phyloP scores from a whole-genome alignment of 805 yeast genomes.

The Wickerhamomyces bovis region DNA sequence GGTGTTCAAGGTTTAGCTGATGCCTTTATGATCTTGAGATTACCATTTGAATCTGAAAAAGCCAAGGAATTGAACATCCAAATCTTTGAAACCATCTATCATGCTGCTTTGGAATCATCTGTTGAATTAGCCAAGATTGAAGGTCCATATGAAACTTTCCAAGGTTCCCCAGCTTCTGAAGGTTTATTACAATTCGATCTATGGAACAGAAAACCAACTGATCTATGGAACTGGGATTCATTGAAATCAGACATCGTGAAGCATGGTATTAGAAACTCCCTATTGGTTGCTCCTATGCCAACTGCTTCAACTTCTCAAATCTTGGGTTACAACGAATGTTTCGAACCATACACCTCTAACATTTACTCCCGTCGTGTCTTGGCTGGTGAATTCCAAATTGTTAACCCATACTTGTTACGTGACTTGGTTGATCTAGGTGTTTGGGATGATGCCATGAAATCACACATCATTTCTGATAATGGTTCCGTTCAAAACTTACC shows the following conservation, averaged over 20 bases:
- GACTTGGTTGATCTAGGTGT: conserved; percentile 78
- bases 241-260: conserved; percentile 52
- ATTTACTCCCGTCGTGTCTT: conserved; percentile 85
- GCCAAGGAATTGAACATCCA: conserved; percentile 74
- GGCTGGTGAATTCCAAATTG: conserved; percentile 92
- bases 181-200: conserved; percentile 83
- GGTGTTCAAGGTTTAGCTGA: conserved; percentile 99
- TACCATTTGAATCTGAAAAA: conserved; percentile 80
- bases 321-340: conserved; percentile 89
- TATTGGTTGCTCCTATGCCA: conserved; percentile 93
- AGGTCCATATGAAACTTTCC: conserved; percentile 69
- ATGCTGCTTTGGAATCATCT: conserved; percentile 86
- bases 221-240: conserved; percentile 80
- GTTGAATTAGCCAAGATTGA: conserved; percentile 64
- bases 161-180: conserved; percentile 86
- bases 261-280: conserved; percentile 80
- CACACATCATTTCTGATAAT: conserved; percentile 63
- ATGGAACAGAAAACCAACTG: conserved; percentile 77
- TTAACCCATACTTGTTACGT: conserved; percentile 76
- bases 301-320: conserved; percentile 97
- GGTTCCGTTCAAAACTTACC: conserved; percentile 83
- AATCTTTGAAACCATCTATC: conserved; percentile 93
- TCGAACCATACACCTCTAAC: conserved; percentile 93
- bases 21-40: conserved; percentile 67
- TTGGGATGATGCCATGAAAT: conserved; percentile 79